Conservation (phyloP, 2,329 filamentous ascomycete genomes). For the Rachicladosporium sp. region DNA sequence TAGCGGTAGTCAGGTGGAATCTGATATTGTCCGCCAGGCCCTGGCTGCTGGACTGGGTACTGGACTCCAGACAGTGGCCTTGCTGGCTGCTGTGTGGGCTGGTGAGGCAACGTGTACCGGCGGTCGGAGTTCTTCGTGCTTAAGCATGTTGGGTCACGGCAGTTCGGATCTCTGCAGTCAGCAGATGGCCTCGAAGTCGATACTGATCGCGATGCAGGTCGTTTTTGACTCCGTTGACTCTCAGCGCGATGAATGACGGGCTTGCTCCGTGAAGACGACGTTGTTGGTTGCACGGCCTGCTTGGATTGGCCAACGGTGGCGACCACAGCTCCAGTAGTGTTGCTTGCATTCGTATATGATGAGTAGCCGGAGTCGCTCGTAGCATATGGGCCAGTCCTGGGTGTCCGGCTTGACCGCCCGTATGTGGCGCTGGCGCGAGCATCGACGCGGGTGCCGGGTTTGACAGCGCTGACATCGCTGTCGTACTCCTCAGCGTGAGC, state of each 20-base stretch:
- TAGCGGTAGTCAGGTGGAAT: constrained; percentile 11
- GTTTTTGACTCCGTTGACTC: constrained; percentile 7
- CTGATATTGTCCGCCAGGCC: constrained; percentile 7
- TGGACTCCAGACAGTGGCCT: constrained; percentile 8
- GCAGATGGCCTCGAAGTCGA: constrained; percentile 35
- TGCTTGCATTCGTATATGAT: constrained; percentile 23
- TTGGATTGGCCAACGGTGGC: neutral
- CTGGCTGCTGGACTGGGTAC: constrained; percentile 8
- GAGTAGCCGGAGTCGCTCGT: constrained; percentile 52
- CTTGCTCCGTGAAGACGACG: constrained; percentile 9
- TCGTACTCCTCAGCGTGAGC: constrained; percentile 29
- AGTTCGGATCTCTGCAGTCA: constrained; percentile 39
- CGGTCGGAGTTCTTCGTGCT: constrained; percentile 12
- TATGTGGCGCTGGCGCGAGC: constrained; percentile 39
- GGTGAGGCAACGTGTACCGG: constrained; percentile 13
- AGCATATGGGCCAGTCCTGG: constrained; percentile 28
- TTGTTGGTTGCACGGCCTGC: constrained; percentile 2
- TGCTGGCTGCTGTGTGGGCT: constrained; percentile 4
- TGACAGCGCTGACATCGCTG: constrained; percentile 28
- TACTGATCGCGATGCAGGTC: constrained; percentile 5
- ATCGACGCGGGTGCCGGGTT: constrained; percentile 33
- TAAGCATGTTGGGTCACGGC: constrained; percentile 24
- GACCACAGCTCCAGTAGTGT: constrained; percentile 2
- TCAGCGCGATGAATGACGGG: constrained; percentile 16
- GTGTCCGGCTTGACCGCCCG: constrained; percentile 19